Evolutionary conservation across 306 rosid species (phyloP), one percentile per base, ranked within the genome.

Genomic region (Glycine latifolia): DNA sequence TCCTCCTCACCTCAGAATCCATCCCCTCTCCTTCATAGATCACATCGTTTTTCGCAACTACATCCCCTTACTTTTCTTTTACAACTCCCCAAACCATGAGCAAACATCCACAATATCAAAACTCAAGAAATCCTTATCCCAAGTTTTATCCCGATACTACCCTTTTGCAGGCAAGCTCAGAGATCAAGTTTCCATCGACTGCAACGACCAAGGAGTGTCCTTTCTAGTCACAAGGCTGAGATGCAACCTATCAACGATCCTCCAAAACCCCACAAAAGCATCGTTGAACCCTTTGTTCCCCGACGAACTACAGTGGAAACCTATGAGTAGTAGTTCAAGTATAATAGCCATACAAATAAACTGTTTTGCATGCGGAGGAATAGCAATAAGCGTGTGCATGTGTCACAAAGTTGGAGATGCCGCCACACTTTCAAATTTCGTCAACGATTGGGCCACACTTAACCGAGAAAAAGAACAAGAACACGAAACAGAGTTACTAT

Each of bases 151-250:
- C 11, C 14, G 3, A 8, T 92, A 89, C 81, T 90, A 92, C 76
- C 94, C 90, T 0, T 71, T 90, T 16, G 90, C 95, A 2, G 91
- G 92, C 0, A 86, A 69, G 31, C 2, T 82, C 68, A 80, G 20
- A 80, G 89, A 84, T 17, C 53, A 65, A 58, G 7, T 49, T 9
- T 78, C 71, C 39, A 73, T 91, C 1, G 88, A 87, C 0, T 89
- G 92, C 79, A 87, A 86, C 63, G 97, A 92, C 62, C 82, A 87
- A 46, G 97, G 97, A 0, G 91, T 76, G 67, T 35, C 59, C 10
- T 86, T 89, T n/a, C 46, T 85, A 0, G 84, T 85, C n/a, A 81
- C 87, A 12, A 69, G 10, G 8, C 15, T 88, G 58, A 60, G 14
- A 17, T 6, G 52, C 39, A 50, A 78, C 13, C 77, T 89, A 33